Percentiles rank a stretch among this genome's conserved stretches.
Evolutionary conservation across 2,329 filamentous ascomycete genomes (phyloP).

Genomic region (Chaetomiaceae sp.): DNA sequence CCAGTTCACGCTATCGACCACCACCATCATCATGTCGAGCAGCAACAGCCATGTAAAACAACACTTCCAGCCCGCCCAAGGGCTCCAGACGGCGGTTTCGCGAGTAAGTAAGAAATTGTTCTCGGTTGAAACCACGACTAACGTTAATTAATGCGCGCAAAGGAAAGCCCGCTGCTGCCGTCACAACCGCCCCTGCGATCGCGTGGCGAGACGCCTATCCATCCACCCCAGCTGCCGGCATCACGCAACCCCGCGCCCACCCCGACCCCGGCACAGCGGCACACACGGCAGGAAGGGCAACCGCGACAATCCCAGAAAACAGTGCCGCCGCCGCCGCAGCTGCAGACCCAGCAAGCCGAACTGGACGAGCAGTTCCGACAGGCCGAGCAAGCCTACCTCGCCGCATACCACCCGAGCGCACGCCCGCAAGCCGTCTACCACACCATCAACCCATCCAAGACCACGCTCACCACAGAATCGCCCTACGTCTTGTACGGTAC

Average conservation of each 20-base stretch:
- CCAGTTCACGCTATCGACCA: neutral
- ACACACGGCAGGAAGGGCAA: neutral
- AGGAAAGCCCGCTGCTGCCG: slow-evolving; percentile 1
- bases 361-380: neutral
- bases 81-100: slow-evolving; percentile 2
- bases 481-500: neutral
- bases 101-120: slow-evolving; percentile 1
- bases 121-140: too few relatives aligned
- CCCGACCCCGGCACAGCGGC: neutral
- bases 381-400: neutral
- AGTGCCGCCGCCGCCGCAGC: neutral
- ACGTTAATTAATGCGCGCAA: neutral
- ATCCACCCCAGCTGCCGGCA: slow-evolving; percentile 15
- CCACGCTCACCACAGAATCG: neutral
- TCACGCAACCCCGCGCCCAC: neutral
- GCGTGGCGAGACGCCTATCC: slow-evolving; percentile 18
- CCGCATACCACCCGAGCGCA: neutral
- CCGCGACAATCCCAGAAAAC: neutral
- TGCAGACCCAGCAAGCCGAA: neutral
- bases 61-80: slow-evolving; percentile 1
- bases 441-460: neutral
- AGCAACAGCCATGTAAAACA: slow-evolving; percentile 4
- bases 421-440: neutral
- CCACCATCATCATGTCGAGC: neutral
- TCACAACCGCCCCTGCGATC: slow-evolving; percentile 1